These are phyloP conservation scores for Zoysia japonica DNA, from an alignment of 176 grass and related monocot genomes.

Conservation along the genomic window DNA sequence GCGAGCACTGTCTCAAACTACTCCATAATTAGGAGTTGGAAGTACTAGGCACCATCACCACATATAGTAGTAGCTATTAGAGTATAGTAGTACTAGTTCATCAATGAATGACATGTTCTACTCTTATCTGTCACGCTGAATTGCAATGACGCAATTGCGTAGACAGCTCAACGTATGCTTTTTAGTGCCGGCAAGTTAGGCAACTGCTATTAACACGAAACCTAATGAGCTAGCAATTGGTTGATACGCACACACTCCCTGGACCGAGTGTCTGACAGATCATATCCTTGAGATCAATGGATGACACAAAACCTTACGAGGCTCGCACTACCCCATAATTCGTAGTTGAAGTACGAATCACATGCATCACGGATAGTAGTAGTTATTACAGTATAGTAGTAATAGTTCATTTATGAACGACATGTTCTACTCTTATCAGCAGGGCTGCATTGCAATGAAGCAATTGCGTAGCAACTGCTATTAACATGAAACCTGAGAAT, in stretches of 20 bases:
- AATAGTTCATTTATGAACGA: slow-evolving; percentile 23
- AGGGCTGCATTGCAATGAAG: not conserved
- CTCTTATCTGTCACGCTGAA: not conserved
- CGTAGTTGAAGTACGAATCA: not conserved
- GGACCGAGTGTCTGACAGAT: not conserved
- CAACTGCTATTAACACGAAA: slow-evolving; percentile 32
- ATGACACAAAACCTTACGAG: too few relatives aligned
- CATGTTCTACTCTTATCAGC: not conserved
- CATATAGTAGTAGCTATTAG: slow-evolving; percentile 24
- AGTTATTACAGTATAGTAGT: too few relatives aligned
- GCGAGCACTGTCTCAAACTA: not conserved
- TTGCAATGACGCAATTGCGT: slow-evolving; percentile 16
- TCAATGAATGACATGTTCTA: slow-evolving; percentile 18
- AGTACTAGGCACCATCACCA: not conserved
- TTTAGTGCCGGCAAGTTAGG: not conserved
- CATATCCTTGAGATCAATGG: too few relatives aligned
- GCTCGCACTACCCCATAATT: not conserved
- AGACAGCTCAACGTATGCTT: not conserved
- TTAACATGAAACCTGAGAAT: slow-evolving; percentile 15
- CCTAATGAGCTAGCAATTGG: not conserved
- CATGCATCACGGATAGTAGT: not conserved
- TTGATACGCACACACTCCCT: not conserved
- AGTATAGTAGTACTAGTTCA: not conserved
- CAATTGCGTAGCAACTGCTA: slow-evolving; percentile 29
- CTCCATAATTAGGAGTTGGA: not conserved